Evolutionary conservation across 2,329 filamentous ascomycete species (phyloP).

Genomic region (Zasmidium cellare): DNA sequence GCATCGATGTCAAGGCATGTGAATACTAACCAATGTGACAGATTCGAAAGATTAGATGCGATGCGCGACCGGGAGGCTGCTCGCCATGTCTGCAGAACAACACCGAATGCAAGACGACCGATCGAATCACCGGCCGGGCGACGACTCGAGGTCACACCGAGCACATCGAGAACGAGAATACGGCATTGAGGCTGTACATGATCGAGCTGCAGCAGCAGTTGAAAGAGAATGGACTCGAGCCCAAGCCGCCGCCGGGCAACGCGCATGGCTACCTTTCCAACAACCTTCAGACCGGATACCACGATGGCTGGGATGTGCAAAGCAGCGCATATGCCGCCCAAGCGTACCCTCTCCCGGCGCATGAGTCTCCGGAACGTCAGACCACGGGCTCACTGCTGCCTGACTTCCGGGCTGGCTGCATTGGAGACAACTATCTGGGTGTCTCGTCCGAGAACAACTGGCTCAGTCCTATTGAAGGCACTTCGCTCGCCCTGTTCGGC

Average conservation of each 20-base stretch:
- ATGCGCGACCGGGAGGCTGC: slow-evolving; percentile 76
- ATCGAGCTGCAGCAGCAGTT: slow-evolving; percentile 68
- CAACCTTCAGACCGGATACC: slow-evolving; percentile 1
- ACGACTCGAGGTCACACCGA: slow-evolving; percentile 77
- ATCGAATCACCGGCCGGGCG: slow-evolving; percentile 80
- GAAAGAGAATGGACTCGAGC: slow-evolving; percentile 60
- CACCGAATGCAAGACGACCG: slow-evolving; percentile 79
- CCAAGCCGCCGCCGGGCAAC: slow-evolving; percentile 28
- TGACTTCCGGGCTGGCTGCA: slow-evolving; percentile 47
- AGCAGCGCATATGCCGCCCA: neutral
- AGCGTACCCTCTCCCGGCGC: neutral
- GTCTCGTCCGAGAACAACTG: slow-evolving; percentile 63
- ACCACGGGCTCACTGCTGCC: slow-evolving; percentile 37
- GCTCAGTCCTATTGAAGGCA: slow-evolving; percentile 73
- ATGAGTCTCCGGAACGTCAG: slow-evolving; percentile 12
- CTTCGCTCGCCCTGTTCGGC: slow-evolving; percentile 73
- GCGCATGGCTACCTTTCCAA: slow-evolving; percentile 2
- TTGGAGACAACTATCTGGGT: slow-evolving; percentile 66
- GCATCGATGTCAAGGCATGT: neutral
- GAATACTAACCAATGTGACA: slow-evolving; percentile 36
- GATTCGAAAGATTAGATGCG: slow-evolving; percentile 86
- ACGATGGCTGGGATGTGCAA: slow-evolving; percentile 5
- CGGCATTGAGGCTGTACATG: slow-evolving; percentile 66
- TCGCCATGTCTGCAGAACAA: slow-evolving; percentile 76
- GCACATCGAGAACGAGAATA: slow-evolving; percentile 71